Evolutionary conservation across 2,329 filamentous ascomycete species (phyloP), one percentile per base, ranked within the genome.

Genomic region (Allantophomopsis cytisporea): DNA sequence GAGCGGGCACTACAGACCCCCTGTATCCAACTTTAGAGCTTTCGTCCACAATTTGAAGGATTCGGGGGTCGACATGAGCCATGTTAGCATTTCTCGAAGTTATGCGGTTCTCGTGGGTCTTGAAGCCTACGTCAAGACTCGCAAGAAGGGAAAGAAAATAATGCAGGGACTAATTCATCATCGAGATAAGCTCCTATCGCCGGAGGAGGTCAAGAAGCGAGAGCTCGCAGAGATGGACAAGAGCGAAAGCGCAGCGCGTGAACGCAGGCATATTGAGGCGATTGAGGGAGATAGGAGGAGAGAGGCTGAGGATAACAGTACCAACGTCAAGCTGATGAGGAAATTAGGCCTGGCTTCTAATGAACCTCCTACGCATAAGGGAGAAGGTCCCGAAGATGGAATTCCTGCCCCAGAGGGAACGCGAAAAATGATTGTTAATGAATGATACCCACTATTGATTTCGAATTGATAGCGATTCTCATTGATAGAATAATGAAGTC

Each of bases 1-100:
- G 1, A 80, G 73, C 50, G 87, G 87, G 0, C 87, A 94, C 59
- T 94, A 94, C 56, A 75, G 86, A 1, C 87, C 87, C 1, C 84
- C 87, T 0, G 56, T 58, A 1, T 72, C 75, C 44, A 94, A 89
- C 54, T 94, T 94, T 54, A 76, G 82, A 21, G 78, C 80, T 1
- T 94, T 94, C 51, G 72, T 94, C 2, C 73, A 77, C 44, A 78
- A 69, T 7, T 65, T 95, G 4, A 75, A 78, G 48, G 76, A 79
- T 1, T 72, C 72, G 23, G 82, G 82, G 1, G 86, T 81, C 1
- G 87, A 95, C 56, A 83, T 88, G 73, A 75, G 71, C 12, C 78
- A 73, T 18, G 77, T 93, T 10, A 82, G 77, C 14, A 83, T 94
- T 35, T 85, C 79, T 33, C 80, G 86, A 50, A 81, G 80, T 2